These are phyloP conservation scores for Helotiales sp. DNA, from an alignment of 2,329 filamentous ascomycete genomes.

Conservation along the genomic window DNA sequence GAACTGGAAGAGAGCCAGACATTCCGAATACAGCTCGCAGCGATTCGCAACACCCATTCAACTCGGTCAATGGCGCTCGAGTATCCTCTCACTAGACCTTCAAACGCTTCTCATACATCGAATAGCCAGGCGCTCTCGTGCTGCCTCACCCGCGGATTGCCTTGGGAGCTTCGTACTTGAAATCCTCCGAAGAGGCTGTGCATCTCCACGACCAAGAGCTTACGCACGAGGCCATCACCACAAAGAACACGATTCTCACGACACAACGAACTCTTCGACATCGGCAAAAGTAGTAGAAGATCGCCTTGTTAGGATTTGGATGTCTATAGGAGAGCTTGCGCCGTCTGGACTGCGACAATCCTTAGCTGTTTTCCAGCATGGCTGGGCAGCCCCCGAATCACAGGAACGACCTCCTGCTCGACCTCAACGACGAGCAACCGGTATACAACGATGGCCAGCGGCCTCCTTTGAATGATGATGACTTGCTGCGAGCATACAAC, in stretches of 20 bases:
- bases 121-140: slow-evolving; percentile 5
- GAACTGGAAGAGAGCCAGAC: neutral
- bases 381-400: slow-evolving; percentile 59
- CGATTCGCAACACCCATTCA: slow-evolving; percentile 1
- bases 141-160: slow-evolving; percentile 10
- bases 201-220: slow-evolving; percentile 18
- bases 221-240: slow-evolving; percentile 15
- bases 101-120: slow-evolving; percentile 1
- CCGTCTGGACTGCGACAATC: slow-evolving; percentile 37
- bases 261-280: neutral
- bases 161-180: slow-evolving; percentile 24
- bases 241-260: slow-evolving; percentile 11
- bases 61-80: slow-evolving; percentile 25
- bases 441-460: slow-evolving; percentile 77
- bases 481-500: slow-evolving; percentile 76
- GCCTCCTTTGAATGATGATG: slow-evolving; percentile 80
- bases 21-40: neutral
- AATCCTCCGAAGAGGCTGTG: slow-evolving; percentile 30
- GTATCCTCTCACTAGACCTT: slow-evolving; percentile 9
- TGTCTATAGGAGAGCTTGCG: slow-evolving; percentile 30
- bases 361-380: slow-evolving; percentile 54
- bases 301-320: slow-evolving; percentile 19
- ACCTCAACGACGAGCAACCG: slow-evolving; percentile 73
- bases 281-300: neutral
- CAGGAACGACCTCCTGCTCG: slow-evolving; percentile 68